phyloP scores from a whole-genome alignment of 2,329 filamentous ascomycete species.

The Pseudogymnoascus sp. region DNA sequence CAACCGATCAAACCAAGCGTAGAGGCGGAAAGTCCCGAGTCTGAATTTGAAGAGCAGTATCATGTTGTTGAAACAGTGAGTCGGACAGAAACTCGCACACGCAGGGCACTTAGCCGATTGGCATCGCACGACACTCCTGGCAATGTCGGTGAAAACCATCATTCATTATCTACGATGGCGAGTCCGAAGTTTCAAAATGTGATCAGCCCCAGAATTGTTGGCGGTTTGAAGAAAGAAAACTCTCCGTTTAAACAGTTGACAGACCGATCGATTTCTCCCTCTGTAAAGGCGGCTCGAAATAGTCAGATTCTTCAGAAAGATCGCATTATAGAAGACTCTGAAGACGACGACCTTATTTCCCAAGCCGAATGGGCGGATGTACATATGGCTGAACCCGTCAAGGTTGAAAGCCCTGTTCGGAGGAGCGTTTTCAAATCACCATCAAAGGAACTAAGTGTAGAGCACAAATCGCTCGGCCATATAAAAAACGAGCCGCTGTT shows the following conservation, averaged over 20 bases:
- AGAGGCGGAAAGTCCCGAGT: neutral
- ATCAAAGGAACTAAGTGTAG: neutral
- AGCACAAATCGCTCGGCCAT: neutral
- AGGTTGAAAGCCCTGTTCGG: neutral
- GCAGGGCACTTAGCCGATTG: constrained; percentile 22
- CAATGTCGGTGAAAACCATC: neutral
- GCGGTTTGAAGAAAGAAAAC: neutral
- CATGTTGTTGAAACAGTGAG: constrained; percentile 23
- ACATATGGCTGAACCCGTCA: neutral
- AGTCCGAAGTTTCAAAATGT: neutral
- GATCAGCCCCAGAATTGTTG: neutral
- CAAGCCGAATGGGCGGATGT: neutral
- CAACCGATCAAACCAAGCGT: constrained; percentile 14
- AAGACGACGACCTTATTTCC: neutral
- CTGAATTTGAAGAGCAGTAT: constrained; percentile 11
- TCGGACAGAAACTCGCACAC: constrained; percentile 20
- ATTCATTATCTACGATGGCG: neutral
- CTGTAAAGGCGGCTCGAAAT: constrained; percentile 9
- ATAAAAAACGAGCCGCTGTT: neutral
- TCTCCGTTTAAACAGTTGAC: constrained; percentile 2
- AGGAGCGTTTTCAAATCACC: neutral
- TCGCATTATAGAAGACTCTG: constrained; percentile 6
- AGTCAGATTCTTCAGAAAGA: constrained; percentile 11
- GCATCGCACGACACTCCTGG: constrained; percentile 14
- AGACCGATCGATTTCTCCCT: neutral